phyloP scores from a whole-genome alignment of 2,329 filamentous ascomycete species.

The Sporothrix inflata region DNA sequence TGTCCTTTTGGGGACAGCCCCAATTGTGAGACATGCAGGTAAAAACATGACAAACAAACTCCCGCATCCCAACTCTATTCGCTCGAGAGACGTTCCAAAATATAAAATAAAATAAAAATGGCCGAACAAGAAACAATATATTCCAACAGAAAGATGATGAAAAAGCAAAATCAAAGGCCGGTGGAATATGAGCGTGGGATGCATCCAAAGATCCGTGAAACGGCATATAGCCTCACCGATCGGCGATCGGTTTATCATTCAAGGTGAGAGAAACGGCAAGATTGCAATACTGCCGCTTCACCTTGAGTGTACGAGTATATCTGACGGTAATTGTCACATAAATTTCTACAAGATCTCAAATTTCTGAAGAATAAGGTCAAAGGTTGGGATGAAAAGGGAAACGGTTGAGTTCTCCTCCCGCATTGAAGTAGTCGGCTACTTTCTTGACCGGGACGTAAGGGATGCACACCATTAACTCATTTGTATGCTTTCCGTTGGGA shows the following conservation, averaged over 20 bases:
- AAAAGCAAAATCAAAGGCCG: neutral
- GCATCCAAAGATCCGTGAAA: constrained; percentile 10
- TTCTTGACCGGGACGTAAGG: constrained; percentile 1
- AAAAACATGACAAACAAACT: neutral
- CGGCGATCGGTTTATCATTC: neutral
- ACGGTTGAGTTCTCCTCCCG: neutral
- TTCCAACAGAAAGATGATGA: neutral
- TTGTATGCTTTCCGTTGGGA: neutral
- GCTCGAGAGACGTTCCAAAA: neutral
- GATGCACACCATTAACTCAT: constrained; percentile 14
- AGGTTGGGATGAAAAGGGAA: neutral
- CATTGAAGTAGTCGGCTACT: neutral
- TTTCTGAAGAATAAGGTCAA: neutral
- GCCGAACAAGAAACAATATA: neutral
- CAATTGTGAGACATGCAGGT: neutral
- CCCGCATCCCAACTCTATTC: too few species aligned
- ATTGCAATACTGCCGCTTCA: neutral
- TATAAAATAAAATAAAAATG: neutral
- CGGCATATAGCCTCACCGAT: neutral
- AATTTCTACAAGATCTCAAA: neutral
- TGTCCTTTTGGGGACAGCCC: neutral
- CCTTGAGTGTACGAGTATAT: neutral
- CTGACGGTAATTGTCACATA: neutral
- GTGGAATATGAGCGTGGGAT: neutral
- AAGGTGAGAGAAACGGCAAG: neutral